phyloP scores from a whole-genome alignment of 805 yeast species.

The Grigorovia transvaalensis region DNA sequence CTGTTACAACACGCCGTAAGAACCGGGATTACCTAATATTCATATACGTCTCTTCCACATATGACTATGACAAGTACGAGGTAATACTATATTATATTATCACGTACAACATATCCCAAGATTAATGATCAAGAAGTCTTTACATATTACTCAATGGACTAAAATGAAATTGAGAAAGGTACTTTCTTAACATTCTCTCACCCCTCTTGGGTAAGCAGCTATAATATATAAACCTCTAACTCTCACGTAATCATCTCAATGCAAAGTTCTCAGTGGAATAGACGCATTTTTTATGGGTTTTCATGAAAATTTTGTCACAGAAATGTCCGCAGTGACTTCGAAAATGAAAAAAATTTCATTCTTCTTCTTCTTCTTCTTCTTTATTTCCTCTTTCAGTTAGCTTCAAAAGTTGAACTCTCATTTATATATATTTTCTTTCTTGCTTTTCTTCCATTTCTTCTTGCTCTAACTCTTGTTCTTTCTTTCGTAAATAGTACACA shows the following conservation, averaged over 20 bases:
- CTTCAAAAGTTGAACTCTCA: background rate
- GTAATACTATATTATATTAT: background rate
- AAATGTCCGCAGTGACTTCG: too few relatives aligned
- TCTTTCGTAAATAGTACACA: background rate
- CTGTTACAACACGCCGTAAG: background rate
- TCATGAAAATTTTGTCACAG: background rate
- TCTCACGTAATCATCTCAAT: too few relatives aligned
- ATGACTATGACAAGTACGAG: background rate
- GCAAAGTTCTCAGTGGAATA: too few relatives aligned
- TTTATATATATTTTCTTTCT: too few relatives aligned
- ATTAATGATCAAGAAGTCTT: slow-evolving; percentile 15
- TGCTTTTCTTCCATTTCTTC: background rate
- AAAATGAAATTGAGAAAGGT: slow-evolving; percentile 13
- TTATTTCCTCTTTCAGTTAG: background rate
- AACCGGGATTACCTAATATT: background rate
- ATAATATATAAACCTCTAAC: background rate
- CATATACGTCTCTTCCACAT: background rate
- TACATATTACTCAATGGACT: slow-evolving; percentile 12
- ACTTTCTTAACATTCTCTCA: slow-evolving; percentile 11
- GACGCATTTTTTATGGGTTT: background rate
- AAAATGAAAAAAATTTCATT: too few relatives aligned
- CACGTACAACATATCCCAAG: slow-evolving; percentile 6
- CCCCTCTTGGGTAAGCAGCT: background rate
- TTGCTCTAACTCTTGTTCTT: background rate
- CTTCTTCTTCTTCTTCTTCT: background rate